Evolutionary conservation across 257 asterid genomes (phyloP).

Genomic region (Jacaranda mimosifolia): DNA sequence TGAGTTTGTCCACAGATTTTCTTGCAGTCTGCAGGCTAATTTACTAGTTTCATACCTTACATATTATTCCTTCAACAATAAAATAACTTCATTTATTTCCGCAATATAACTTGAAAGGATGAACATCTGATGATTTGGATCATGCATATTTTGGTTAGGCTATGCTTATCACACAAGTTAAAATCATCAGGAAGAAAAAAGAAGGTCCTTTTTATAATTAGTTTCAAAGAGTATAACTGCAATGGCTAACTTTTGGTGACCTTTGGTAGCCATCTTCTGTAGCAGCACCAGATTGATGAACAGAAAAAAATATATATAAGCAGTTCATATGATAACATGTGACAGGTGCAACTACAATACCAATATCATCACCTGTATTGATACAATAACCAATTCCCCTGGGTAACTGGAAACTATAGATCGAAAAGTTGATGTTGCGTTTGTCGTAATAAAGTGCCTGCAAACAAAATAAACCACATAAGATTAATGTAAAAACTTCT

Average conservation of each 20-base stretch:
- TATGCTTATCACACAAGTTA: neutral
- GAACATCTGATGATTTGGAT: neutral
- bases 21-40: too few species aligned
- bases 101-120: neutral
- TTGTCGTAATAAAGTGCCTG: constrained; percentile 81
- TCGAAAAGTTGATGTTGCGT: constrained; percentile 87
- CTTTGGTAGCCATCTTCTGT: neutral
- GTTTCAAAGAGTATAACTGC: neutral
- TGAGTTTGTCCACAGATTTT: too few species aligned
- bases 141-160: neutral
- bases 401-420: constrained; percentile 84
- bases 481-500: constrained; percentile 12
- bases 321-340: constrained; percentile 32
- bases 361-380: constrained; percentile 73
- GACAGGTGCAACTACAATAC: neutral
- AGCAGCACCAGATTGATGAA: constrained; percentile 4
- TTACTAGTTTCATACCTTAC: too few species aligned
- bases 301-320: neutral
- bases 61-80: too few species aligned
- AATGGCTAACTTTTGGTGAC: neutral
- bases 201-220: neutral
- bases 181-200: constrained; percentile 3
- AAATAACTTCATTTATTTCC: neutral
- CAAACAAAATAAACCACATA: constrained; percentile 35
- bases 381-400: constrained; percentile 77